phyloP scores from a whole-genome alignment of 352 stramenopile genomes.

The Pythium scleroteichum region DNA sequence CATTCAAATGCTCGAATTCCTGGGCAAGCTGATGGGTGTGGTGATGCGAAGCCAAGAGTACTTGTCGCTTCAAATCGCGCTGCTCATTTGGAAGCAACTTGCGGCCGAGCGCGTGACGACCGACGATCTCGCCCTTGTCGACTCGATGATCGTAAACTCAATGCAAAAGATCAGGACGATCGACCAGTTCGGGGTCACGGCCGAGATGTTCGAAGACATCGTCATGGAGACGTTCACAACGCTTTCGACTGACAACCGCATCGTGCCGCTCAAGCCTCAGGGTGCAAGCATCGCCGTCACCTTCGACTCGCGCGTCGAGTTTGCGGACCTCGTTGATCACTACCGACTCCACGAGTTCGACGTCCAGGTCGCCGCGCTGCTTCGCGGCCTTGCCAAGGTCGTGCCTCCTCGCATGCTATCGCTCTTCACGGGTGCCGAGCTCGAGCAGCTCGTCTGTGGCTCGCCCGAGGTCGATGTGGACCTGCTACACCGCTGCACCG shows the following conservation, averaged over 20 bases:
- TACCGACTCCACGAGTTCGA: conserved; percentile 83
- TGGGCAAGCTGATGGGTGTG: conserved; percentile 92
- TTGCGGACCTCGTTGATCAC: conserved; percentile 77
- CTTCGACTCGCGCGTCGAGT: conserved; percentile 76
- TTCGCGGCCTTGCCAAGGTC: conserved; percentile 73
- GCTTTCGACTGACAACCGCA: conserved; percentile 77
- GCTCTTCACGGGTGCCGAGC: conserved; percentile 80
- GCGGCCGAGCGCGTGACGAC: conserved; percentile 63
- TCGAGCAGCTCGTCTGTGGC: conserved; percentile 87
- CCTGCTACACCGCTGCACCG: conserved; percentile 77
- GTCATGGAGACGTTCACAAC: conserved; percentile 92
- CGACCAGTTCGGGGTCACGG: conserved; percentile 66
- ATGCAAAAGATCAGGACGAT: conserved; percentile 87
- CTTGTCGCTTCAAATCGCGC: conserved; percentile 83
- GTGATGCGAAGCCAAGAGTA: conserved; percentile 88
- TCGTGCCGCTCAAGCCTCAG: conserved; percentile 68
- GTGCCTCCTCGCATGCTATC: conserved; percentile 67
- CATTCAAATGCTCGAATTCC: conserved; percentile 89
- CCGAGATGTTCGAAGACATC: conserved; percentile 90
- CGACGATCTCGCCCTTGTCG: conserved; percentile 85
- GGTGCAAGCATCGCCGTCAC: conserved; percentile 74
- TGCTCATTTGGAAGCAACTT: conserved; percentile 90
- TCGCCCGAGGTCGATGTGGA: conserved; percentile 80
- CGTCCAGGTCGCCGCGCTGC: conserved; percentile 41
- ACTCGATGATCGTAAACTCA: conserved; percentile 88